phyloP scores from a whole-genome alignment of 345 rosid species.

The Eucalyptus cloeziana region DNA sequence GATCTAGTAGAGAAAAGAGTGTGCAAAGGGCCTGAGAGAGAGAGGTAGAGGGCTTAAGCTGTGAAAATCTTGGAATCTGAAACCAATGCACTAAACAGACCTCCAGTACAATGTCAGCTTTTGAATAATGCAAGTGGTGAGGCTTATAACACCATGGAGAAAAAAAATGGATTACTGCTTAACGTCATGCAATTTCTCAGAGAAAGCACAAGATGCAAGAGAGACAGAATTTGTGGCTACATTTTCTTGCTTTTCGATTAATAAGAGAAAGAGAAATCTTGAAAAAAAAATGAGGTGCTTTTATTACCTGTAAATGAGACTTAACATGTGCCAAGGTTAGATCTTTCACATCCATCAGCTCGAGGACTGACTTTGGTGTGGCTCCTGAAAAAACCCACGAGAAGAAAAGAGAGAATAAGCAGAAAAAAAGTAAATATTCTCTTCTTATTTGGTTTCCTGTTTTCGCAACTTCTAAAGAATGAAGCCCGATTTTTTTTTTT shows the following conservation, averaged over 20 bases:
- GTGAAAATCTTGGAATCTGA: slow-evolving; percentile 44
- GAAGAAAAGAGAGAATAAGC: not conserved
- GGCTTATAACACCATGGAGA: not conserved
- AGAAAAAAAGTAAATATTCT: not conserved
- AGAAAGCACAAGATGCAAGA: not conserved
- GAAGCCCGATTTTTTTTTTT: not conserved
- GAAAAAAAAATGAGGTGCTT: not conserved
- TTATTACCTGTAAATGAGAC: slow-evolving; percentile 85
- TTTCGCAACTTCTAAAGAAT: not conserved
- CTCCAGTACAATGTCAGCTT: not conserved
- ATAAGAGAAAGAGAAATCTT: not conserved
- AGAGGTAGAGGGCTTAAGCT: not conserved
- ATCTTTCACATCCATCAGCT: slow-evolving; percentile 99
- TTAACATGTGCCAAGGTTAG: slow-evolving; percentile 99
- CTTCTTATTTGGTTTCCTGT: not conserved
- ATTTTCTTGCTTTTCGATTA: not conserved
- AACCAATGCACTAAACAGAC: not conserved
- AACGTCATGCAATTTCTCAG: not conserved
- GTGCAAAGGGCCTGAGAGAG: slow-evolving; percentile 3
- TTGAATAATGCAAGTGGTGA: not conserved
- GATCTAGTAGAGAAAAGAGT: slow-evolving; percentile 5
- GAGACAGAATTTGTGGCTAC: not conserved
- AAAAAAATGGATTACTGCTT: not conserved
- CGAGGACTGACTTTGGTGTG: slow-evolving; percentile 97
- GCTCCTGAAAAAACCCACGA: slow-evolving; percentile 39